phyloP scores from a whole-genome alignment of 345 rosid species.

The Trapa bicornis region DNA sequence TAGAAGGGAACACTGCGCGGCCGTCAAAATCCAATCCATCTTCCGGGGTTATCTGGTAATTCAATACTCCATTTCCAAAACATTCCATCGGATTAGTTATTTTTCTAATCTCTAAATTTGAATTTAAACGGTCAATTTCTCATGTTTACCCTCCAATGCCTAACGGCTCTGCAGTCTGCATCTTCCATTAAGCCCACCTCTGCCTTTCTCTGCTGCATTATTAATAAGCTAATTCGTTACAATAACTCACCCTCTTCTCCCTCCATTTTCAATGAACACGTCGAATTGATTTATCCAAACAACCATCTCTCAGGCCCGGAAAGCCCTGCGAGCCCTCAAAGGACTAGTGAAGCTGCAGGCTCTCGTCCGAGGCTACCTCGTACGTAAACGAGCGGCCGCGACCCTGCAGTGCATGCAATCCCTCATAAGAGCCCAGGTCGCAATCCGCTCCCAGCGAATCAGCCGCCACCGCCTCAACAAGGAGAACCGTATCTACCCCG shows the following conservation, averaged over 20 bases:
- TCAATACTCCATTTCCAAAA: background rate
- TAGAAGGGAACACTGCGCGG: conserved; percentile 35
- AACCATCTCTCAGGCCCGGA: conserved; percentile 37
- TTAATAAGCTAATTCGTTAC: too few relatives aligned
- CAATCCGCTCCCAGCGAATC: conserved; percentile 32
- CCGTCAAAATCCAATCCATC: conserved; percentile 44
- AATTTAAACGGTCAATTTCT: background rate
- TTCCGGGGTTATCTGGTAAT: conserved; percentile 63
- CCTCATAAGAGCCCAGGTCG: conserved; percentile 51
- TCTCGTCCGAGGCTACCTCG: conserved; percentile 66
- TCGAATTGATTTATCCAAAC: background rate
- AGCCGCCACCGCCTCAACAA: conserved; percentile 27
- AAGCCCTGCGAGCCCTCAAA: conserved; percentile 65
- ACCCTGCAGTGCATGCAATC: conserved; percentile 62
- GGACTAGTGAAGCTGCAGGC: conserved; percentile 78
- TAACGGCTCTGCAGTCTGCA: background rate
- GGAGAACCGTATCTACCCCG: conserved; percentile 22
- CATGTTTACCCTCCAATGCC: background rate
- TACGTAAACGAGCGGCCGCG: conserved; percentile 51
- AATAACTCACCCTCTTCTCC: too few relatives aligned
- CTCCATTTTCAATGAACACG: background rate
- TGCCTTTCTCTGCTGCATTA: background rate
- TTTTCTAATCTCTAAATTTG: background rate
- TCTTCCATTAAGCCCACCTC: background rate
- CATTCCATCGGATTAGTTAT: background rate